A percentile compares a stretch with the other conserved stretches of the same genome.
These are phyloP conservation scores for Trichoderma guizhouense DNA, from an alignment of 2,329 filamentous ascomycete species.

Conservation along the genomic window DNA sequence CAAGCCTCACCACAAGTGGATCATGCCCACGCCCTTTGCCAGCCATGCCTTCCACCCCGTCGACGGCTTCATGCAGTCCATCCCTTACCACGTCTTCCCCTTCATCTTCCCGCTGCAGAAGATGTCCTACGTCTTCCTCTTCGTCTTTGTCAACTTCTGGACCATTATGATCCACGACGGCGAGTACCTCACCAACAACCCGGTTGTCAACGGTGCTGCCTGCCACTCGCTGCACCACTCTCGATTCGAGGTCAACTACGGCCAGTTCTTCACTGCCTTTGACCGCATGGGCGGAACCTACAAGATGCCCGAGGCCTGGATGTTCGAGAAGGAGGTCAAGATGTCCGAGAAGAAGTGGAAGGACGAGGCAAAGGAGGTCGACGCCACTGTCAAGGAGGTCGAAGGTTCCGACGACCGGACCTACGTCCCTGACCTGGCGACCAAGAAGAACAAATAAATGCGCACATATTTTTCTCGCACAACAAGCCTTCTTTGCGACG, in stretches of 20 bases:
- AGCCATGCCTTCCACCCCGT: conserved; percentile 93
- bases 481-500: conserved; percentile 17
- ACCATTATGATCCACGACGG: conserved; percentile 95
- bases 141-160: conserved; percentile 94
- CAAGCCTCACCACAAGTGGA: conserved; percentile 99
- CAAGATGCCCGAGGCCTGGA: conserved; percentile 76
- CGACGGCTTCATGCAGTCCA: conserved; percentile 82
- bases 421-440: conserved; percentile 37
- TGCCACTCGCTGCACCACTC: conserved; percentile 79
- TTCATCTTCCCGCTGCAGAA: conserved; percentile 93
- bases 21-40: conserved; percentile 93
- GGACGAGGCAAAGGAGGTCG: conserved; percentile 72
- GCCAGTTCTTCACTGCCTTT: conserved; percentile 91
- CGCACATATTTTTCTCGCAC: not conserved
- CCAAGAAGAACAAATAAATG: conserved; percentile 44
- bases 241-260: conserved; percentile 67
- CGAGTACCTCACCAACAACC: conserved; percentile 86
- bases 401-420: conserved; percentile 53
- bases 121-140: conserved; percentile 78
- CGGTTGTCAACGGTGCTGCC: conserved; percentile 90
- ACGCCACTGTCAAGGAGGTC: conserved; percentile 71
- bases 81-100: conserved; percentile 91
- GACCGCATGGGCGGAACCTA: conserved; percentile 86
- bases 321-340: conserved; percentile 84
- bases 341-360: conserved; percentile 79